Percentiles rank a stretch among this genome's conserved stretches.
These are phyloP conservation scores for Cryptococcus sp. DNA, from an alignment of 1,284 basidiomycete species.

Conservation along the genomic window DNA sequence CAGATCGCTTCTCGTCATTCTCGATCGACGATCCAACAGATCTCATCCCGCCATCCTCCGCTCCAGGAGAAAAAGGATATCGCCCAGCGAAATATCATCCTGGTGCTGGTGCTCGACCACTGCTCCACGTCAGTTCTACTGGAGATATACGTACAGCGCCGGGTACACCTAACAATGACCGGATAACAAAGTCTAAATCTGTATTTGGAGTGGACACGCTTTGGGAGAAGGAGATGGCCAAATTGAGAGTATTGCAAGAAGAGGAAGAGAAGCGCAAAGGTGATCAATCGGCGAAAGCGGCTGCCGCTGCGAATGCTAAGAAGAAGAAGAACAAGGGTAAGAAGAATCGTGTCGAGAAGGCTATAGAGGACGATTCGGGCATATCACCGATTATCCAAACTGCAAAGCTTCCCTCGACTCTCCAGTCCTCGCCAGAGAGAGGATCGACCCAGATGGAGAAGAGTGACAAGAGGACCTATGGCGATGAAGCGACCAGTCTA, in stretches of 20 bases:
- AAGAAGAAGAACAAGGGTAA: conserved; percentile 17
- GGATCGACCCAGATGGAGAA: background rate
- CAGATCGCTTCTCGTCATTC: conserved; percentile 8
- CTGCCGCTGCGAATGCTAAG: conserved; percentile 12
- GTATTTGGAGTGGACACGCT: conserved; percentile 51
- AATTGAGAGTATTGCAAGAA: conserved; percentile 40
- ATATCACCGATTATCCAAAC: conserved; percentile 18
- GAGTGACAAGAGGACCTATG: no score
- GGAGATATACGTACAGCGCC: conserved; percentile 7
- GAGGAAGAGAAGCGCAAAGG: conserved; percentile 19
- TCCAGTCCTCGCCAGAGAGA: conserved; percentile 15
- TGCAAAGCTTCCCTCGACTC: conserved; percentile 11
- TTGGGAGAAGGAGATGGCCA: conserved; percentile 51
- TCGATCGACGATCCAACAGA: background rate
- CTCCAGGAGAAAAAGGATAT: background rate
- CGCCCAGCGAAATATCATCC: conserved; percentile 3
- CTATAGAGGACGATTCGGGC: conserved; percentile 7
- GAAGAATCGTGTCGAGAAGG: conserved; percentile 16
- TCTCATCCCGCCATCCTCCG: no score
- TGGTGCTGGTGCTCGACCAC: conserved; percentile 1
- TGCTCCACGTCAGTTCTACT: conserved; percentile 10
- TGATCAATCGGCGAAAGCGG: background rate
- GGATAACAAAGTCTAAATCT: conserved; percentile 39
- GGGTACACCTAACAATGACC: conserved; percentile 1
- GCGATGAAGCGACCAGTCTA: no score